Percentiles rank a stretch among this genome's conserved stretches.
phyloP scores from a whole-genome alignment of 192 early-diverging fungal species.

The Coemansia sp. region DNA sequence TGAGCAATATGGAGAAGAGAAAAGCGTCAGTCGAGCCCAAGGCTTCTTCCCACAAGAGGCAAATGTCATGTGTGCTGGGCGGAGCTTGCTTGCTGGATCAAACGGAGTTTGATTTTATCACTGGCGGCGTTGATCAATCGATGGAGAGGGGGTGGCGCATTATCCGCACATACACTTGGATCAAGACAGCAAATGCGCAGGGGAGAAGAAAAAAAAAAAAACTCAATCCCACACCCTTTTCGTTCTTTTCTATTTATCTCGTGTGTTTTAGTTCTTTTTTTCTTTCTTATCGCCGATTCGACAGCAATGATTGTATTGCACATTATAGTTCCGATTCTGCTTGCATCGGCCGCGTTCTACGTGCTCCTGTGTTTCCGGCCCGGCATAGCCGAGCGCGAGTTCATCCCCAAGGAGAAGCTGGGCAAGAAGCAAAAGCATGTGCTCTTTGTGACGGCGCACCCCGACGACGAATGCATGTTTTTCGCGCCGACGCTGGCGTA shows the following conservation, averaged over 20 bases:
- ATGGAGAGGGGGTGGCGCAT: not conserved
- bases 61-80: not conserved
- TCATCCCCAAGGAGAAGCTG: conserved; percentile 40
- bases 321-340: conserved; percentile 31
- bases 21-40: not conserved
- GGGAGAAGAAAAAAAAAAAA: too few species aligned
- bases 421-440: conserved; percentile 45
- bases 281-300: too few species aligned
- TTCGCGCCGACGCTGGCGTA: conserved; percentile 77
- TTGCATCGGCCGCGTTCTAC: conserved; percentile 30
- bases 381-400: conserved; percentile 27
- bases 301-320: conserved; percentile 40
- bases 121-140: not conserved
- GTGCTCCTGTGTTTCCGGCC: conserved; percentile 33
- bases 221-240: not conserved
- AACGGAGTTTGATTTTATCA: not conserved
- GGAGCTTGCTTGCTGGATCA: not conserved
- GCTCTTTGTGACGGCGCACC: conserved; percentile 82
- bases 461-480: conserved; percentile 99
- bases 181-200: too few species aligned
- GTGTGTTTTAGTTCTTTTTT: too few species aligned
- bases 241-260: not conserved
- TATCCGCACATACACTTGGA: too few species aligned
- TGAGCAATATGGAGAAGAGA: not conserved
- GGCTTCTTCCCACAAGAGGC: too few species aligned